Base-by-base conservation (phyloP, 169 alveolate species). In the Plasmodium cynomolgi region DNA sequence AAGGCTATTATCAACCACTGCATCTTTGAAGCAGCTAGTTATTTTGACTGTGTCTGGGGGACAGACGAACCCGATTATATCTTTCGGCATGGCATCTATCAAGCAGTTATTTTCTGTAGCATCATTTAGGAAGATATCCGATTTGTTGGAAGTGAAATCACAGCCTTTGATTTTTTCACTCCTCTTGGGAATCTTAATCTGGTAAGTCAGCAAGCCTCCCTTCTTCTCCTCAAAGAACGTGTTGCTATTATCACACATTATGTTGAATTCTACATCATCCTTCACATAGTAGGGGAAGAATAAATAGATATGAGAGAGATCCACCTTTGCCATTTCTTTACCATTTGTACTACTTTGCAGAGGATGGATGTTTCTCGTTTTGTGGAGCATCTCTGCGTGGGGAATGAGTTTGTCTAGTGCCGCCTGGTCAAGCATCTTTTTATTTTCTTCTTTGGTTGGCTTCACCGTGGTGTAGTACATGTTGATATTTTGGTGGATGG, bases 1-100 rank as follows among this genome's bases (percentile, higher is more conserved):
- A 15, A 90, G 72, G 15, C n/a, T 58, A 31, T 80, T 8, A 68
- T 81, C 44, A 1, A 90, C 84, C 5, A 90, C 54, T 0, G 91
- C 94, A 29, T 90, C 83, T 62, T 31, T 56, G 73, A 90, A 90
- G 72, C 94, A 90, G 26, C 41, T 90, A 9, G 94, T 90, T 62
- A 90, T 20, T 74, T 90, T 90, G 3, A 90, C 26, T 1, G 91
- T 81, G 2, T 54, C 80, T 0, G 83, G 56, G n/a, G 94, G 94
- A n/a, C 94, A 90, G 1, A 29, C 77, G 74, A 90, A 90, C 71
- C 85, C 94, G 13, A 90, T 62, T 20, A 90, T 23, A 81, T 90
- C 94, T 20, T 81, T 81, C 37, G 94, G 91, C 11, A 29, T 3
- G 1, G 68, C 94, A 29, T 90, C 91, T 26, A 90, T 20, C 33